Evolutionary conservation across 2,329 filamentous ascomycete species (phyloP), one percentile per base, ranked within the genome.

Genomic region (Apiospora rasikravindrae): DNA sequence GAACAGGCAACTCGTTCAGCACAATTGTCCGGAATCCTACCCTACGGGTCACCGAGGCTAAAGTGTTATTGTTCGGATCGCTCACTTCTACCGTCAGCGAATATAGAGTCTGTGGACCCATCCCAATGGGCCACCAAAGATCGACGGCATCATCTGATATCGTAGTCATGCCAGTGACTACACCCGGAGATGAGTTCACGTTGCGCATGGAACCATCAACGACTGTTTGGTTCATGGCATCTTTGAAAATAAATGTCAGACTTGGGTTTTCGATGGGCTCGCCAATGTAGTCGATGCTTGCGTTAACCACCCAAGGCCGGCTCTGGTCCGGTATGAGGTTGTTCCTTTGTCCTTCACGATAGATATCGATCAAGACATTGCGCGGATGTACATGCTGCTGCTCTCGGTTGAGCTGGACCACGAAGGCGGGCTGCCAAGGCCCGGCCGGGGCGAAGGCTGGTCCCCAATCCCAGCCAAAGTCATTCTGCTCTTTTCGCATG

Each of bases 391-490:
- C 76, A 4, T 64, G 57, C 4, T 64, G 57, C 45, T 86, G 80
- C 1, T 81, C 73, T 0, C 80, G 73, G 4, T 79, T 77, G 10
- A 90, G 81, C 74, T 91, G 88, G 16, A 90, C 82, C 0, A 90
- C 79, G 77, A 86, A 89, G 1, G 87, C 89, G 57, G 88, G 86
- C 73, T 88, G 84, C 90, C 89, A 92, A 8, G 89, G 87, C 2
- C 90, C 90, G n/a, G 88, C 87, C 0, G 90, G n/a, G 8, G 86
- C 84, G 77, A 91, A 90, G 0, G 87, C 88, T 13, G 88, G 13
- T 13, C 88, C 88, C 88, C 88, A 90, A 73, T 91, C 89, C 90
- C 89, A 92, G 1, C 90, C 90, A 77, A 91, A 91, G 77, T 91
- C 89, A 10, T 77, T 91, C 87, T 64, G 57, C 76, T 91, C 86